Evolutionary conservation across 805 yeast genomes (phyloP).

Genomic region (Zygosaccharomyces kombuchaensis): DNA sequence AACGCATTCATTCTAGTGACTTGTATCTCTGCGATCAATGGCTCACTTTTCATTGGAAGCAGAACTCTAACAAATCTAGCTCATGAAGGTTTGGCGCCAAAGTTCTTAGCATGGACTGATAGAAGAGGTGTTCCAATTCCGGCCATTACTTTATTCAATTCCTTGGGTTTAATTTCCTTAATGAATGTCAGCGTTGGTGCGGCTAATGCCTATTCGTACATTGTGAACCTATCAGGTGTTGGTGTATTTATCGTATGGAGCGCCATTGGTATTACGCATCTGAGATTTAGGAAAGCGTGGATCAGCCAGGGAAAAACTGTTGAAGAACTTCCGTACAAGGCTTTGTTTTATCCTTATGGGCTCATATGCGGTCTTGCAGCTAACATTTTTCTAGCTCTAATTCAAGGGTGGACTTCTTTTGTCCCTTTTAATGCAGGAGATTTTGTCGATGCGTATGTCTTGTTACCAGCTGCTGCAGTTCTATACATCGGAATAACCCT

Average conservation of each 20-base stretch:
- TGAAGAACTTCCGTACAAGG: constrained; percentile 49
- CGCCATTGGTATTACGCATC: constrained; percentile 60
- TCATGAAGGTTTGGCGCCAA: constrained; percentile 49
- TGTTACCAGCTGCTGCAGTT: constrained; percentile 51
- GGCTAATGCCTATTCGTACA: constrained; percentile 62
- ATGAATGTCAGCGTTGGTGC: constrained; percentile 56
- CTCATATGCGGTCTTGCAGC: constrained; percentile 47
- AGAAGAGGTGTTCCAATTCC: constrained; percentile 51
- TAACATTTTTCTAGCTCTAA: constrained; percentile 49
- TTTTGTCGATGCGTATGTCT: constrained; percentile 54
- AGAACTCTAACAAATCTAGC: constrained; percentile 52
- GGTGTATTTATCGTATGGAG: constrained; percentile 77
- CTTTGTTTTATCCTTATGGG: constrained; percentile 49
- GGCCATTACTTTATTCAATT: constrained; percentile 40
- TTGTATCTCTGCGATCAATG: constrained; percentile 56
- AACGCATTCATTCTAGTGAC: constrained; percentile 57
- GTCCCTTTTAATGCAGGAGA: constrained; percentile 54
- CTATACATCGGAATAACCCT: constrained; percentile 31
- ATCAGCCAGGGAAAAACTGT: constrained; percentile 38
- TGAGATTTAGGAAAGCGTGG: constrained; percentile 59
- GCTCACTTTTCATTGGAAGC: constrained; percentile 55
- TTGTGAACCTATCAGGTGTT: constrained; percentile 68
- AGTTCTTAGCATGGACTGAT: constrained; percentile 44
- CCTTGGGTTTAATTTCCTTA: constrained; percentile 54
- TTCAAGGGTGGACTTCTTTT: constrained; percentile 65